Conservation (phyloP, 2,329 filamentous ascomycete species). For the Dactylellina haptotyla region DNA sequence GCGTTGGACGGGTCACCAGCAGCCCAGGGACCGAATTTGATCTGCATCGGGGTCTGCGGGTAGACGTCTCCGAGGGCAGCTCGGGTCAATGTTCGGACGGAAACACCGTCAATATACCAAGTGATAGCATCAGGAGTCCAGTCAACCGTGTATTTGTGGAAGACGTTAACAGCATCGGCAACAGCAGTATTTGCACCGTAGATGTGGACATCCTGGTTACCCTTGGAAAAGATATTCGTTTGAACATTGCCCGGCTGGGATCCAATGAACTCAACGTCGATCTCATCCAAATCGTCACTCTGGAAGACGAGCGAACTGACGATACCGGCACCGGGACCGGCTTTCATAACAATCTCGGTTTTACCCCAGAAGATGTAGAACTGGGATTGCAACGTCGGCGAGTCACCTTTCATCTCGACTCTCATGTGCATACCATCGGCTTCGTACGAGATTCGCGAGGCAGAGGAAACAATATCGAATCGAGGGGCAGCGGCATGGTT, state of each 20-base stretch:
- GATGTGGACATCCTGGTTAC: slow-evolving; percentile 83
- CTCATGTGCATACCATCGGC: slow-evolving; percentile 45
- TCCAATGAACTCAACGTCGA: slow-evolving; percentile 96
- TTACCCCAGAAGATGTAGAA: slow-evolving; percentile 99
- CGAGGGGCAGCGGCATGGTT: slow-evolving; percentile 57
- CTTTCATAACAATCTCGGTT: slow-evolving; percentile 84
- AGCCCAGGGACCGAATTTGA: slow-evolving; percentile 92
- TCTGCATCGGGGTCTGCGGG: slow-evolving; percentile 93
- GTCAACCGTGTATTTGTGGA: slow-evolving; percentile 88
- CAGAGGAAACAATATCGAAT: slow-evolving; percentile 63
- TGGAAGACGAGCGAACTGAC: slow-evolving; percentile 91
- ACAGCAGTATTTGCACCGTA: slow-evolving; percentile 81
- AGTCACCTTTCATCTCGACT: slow-evolving; percentile 32
- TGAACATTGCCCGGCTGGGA: slow-evolving; percentile 79
- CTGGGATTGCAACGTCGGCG: slow-evolving; percentile 81
- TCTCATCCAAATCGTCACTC: slow-evolving; percentile 92
- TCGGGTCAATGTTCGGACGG: slow-evolving; percentile 78
- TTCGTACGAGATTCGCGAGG: slow-evolving; percentile 31
- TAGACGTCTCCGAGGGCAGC: slow-evolving; percentile 66
- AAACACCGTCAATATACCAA: slow-evolving; percentile 84
- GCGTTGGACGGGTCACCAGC: slow-evolving; percentile 85
- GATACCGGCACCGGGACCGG: slow-evolving; percentile 87
- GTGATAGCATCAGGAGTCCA: slow-evolving; percentile 87
- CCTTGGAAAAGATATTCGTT: slow-evolving; percentile 96
- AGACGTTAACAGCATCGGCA: slow-evolving; percentile 75